These are phyloP conservation scores for Plasmodium reichenowi DNA, from an alignment of 169 alveolate genomes.

Conservation along the genomic window DNA sequence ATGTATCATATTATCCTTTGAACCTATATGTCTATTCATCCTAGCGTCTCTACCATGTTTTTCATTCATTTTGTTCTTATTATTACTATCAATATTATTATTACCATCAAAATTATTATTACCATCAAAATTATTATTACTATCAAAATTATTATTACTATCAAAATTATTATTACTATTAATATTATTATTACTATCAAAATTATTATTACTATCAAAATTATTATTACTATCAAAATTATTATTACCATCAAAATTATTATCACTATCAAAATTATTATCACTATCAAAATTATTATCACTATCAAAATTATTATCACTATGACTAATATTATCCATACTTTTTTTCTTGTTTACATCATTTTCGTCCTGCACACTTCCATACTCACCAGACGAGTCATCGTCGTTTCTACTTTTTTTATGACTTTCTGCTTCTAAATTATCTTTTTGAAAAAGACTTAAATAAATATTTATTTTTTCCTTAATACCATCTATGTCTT, in stretches of 20 bases:
- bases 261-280: background rate
- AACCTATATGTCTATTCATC: no score
- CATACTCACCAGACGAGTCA: background rate
- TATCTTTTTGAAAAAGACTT: conserved; percentile 28
- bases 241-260: background rate
- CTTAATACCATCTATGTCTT: conserved; percentile 33
- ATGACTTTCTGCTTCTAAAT: background rate
- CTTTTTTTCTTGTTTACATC: background rate
- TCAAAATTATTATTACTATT: background rate
- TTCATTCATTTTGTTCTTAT: background rate
- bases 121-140: background rate
- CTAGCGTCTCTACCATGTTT: background rate
- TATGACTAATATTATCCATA: background rate
- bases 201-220: background rate
- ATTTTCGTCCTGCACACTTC: background rate
- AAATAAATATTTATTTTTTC: conserved; percentile 28
- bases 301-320: background rate
- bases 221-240: background rate
- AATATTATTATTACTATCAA: background rate
- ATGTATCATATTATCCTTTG: no score
- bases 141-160: background rate
- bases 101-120: background rate
- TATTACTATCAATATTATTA: background rate
- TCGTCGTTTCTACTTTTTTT: background rate
- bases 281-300: background rate